Evolutionary conservation across 306 rosid species (phyloP).

Genomic region (Luffa acutangula): DNA sequence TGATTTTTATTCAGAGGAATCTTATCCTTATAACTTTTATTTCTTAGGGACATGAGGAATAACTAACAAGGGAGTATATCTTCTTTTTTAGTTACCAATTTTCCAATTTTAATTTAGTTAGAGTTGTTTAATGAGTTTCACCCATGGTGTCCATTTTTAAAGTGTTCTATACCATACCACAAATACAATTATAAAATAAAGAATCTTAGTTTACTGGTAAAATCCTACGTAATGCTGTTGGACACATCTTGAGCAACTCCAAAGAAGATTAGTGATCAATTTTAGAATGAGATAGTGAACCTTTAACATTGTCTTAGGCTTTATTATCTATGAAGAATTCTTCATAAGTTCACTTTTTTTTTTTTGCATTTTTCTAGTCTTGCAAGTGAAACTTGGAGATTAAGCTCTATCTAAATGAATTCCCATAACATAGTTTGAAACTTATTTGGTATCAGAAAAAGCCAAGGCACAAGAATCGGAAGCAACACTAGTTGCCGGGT

Average conservation of each 20-base stretch:
- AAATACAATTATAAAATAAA: background rate
- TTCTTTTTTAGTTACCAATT: background rate
- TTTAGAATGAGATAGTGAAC: background rate
- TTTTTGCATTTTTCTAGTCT: background rate
- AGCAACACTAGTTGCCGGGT: constrained; percentile 37
- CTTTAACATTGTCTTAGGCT: background rate
- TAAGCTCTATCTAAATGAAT: background rate
- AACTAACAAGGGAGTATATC: background rate
- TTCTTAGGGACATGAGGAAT: background rate
- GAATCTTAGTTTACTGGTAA: background rate
- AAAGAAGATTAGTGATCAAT: background rate
- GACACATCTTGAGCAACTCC: background rate
- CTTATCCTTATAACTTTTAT: background rate
- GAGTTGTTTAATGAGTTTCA: background rate
- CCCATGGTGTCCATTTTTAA: background rate
- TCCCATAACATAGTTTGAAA: background rate
- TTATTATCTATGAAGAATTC: background rate
- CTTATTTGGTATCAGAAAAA: constrained; percentile 26
- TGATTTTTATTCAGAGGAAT: background rate
- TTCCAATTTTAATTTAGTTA: background rate
- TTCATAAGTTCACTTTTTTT: background rate
- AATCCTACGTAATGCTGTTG: background rate
- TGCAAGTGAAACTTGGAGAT: background rate
- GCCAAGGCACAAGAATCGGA: constrained; percentile 53
- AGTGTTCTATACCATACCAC: background rate